Evolutionary conservation across 2,329 filamentous ascomycete genomes (phyloP).

Genomic region (Fusarium sororula): DNA sequence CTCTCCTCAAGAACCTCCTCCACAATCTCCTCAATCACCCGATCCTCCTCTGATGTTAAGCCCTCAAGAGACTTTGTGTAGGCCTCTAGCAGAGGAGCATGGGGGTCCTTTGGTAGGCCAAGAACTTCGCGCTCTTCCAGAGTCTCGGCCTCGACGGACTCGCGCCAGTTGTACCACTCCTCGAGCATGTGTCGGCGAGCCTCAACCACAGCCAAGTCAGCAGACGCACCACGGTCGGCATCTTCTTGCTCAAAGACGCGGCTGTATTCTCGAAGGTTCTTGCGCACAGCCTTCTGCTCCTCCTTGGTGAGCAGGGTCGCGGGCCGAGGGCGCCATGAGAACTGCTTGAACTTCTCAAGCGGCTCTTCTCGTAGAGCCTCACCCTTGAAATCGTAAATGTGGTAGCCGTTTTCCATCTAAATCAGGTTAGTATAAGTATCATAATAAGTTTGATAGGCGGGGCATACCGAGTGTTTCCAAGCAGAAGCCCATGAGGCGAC

Average conservation of each 20-base stretch:
- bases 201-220: constrained; percentile 93
- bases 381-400: constrained; percentile 96
- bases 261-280: constrained; percentile 97
- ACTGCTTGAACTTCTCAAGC: constrained; percentile 98
- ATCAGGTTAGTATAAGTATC: constrained; percentile 13
- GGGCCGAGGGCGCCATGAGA: constrained; percentile 92
- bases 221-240: constrained; percentile 89
- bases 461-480: constrained; percentile 92
- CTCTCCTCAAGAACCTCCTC: constrained; percentile 86
- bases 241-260: constrained; percentile 96
- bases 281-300: constrained; percentile 96
- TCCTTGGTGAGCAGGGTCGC: constrained; percentile 92
- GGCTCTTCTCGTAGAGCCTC: constrained; percentile 88
- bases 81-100: constrained; percentile 68
- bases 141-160: constrained; percentile 75
- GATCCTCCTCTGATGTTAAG: constrained; percentile 71
- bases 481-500: constrained; percentile 92
- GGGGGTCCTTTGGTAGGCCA: constrained; percentile 72
- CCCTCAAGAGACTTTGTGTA: constrained; percentile 62
- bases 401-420: constrained; percentile 99
- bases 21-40: constrained; percentile 87
- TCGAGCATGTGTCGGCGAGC: constrained; percentile 81
- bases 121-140: constrained; percentile 74
- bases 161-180: constrained; percentile 90
- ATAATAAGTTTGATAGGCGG: constrained; percentile 19